Evolutionary conservation across 257 asterid species (phyloP).

Genomic region (Echium plantagineum): DNA sequence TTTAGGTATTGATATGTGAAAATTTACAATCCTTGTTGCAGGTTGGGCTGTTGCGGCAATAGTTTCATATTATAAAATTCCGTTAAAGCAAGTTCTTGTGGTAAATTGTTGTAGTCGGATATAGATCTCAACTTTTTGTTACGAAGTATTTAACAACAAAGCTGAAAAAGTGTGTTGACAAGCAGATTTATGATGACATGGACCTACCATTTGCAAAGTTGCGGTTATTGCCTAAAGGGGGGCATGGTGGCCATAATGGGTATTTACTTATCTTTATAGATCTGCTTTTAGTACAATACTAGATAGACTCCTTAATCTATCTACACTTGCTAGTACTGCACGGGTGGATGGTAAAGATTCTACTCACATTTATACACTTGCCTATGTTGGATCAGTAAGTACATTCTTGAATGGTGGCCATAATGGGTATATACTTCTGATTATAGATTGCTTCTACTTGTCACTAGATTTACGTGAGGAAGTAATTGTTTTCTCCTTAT

Average conservation of each 20-base stretch:
- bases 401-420: too few relatives aligned
- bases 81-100: slow-evolving; percentile 84
- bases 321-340: too few relatives aligned
- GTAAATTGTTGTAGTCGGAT: slow-evolving; percentile 27
- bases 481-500: too few relatives aligned
- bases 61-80: slow-evolving; percentile 88
- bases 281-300: not conserved
- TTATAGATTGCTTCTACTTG: too few relatives aligned
- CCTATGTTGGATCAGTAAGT: too few relatives aligned
- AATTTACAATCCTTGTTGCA: slow-evolving; percentile 18
- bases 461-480: too few relatives aligned
- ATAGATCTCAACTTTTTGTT: not conserved
- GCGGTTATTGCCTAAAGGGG: slow-evolving; percentile 90
- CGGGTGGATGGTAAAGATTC: too few relatives aligned
- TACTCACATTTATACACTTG: too few relatives aligned
- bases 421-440: too few relatives aligned
- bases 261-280: slow-evolving; percentile 9
- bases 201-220: slow-evolving; percentile 87
- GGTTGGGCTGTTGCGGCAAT: slow-evolving; percentile 57
- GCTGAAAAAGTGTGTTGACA: slow-evolving; percentile 5
- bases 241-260: slow-evolving; percentile 99
- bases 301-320: too few relatives aligned
- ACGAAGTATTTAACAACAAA: not conserved
- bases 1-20: not conserved
- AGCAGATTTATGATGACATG: slow-evolving; percentile 82